Base-by-base conservation (phyloP, 2,329 filamentous ascomycete genomes). In the Fusarium floridanum region DNA sequence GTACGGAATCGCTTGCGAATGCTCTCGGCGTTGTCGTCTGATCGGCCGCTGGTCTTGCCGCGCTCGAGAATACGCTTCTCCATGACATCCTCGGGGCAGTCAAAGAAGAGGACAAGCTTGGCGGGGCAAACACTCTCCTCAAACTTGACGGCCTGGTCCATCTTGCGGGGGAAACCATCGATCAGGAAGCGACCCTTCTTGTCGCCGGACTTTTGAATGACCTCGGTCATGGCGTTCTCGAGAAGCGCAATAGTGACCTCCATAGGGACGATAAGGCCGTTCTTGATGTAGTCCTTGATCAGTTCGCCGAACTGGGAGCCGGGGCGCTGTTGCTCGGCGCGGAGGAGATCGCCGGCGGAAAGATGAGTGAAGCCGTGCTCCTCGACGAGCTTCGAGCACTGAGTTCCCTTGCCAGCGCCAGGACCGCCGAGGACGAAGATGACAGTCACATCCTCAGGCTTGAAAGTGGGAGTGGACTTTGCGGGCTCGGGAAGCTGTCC, bases 251-350 rank as follows among this genome's bases (percentile, higher is more conserved):
- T 93, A 6, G 97, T 99, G 61, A 98, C 95, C 84, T 98, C 96
- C 94, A 98, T 97, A n/a, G 97, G 97, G 74, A 99, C 97, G 83
- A 99, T 99, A 78, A 91, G 91, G 69, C 97, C 97, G 82, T 99
- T 93, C 81, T 93, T 94, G 88, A 99, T 99, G 86, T 97, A 95
- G 78, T 93, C 90, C 82, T 93, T 93, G 89, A 99, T 99, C 85
- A 98, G 89, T 76, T 95, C 91, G 82, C 97, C 97, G 83, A 97
- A 98, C 84, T 98, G 88, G 75, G 92, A 95, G 67, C 94, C 95
- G 0, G 91, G 89, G 6, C 96, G 93, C 80, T 96, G 89, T 85
- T 98, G 97, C 86, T 99, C 97, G 73, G 95, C 95, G 71, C 97
- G 94, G 73, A 99, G 89, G 55, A 99, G 89, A 83, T 99, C 97